Evolutionary conservation across 2,329 filamentous ascomycete genomes (phyloP).

Genomic region (Camillea tinctor): DNA sequence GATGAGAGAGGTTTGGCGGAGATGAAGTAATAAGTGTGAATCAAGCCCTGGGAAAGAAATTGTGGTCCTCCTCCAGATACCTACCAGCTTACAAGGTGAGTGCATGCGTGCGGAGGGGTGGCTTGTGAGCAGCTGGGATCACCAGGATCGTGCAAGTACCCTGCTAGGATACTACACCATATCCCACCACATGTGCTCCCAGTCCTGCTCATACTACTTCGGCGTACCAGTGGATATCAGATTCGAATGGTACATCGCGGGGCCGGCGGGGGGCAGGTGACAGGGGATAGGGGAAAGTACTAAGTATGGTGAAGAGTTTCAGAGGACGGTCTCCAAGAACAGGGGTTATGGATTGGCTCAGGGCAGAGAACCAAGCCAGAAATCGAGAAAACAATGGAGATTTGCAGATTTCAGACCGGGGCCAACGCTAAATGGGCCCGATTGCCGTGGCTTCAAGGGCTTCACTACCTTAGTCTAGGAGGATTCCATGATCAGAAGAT

Average conservation of each 20-base stretch:
- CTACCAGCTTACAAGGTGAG: slow-evolving; percentile 15
- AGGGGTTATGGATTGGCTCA: slow-evolving; percentile 23
- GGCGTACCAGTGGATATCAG: neutral
- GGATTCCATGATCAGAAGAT: neutral
- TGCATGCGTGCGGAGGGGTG: slow-evolving; percentile 25
- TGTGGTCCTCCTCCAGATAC: slow-evolving; percentile 20
- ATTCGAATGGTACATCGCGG: slow-evolving; percentile 1
- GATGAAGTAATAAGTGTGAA: slow-evolving; percentile 18
- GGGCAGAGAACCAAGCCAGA: slow-evolving; percentile 1
- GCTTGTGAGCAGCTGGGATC: slow-evolving; percentile 25
- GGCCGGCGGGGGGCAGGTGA: slow-evolving; percentile 24
- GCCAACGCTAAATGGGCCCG: slow-evolving; percentile 16
- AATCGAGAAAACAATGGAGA: slow-evolving; percentile 14
- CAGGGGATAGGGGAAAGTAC: slow-evolving; percentile 16
- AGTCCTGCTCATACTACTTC: neutral
- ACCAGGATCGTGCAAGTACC: slow-evolving; percentile 9
- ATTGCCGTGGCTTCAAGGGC: slow-evolving; percentile 3
- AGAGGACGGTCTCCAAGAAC: slow-evolving; percentile 7
- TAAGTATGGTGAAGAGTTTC: slow-evolving; percentile 12
- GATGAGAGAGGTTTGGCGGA: slow-evolving; percentile 12
- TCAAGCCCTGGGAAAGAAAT: slow-evolving; percentile 17
- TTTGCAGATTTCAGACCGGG: slow-evolving; percentile 19
- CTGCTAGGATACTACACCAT: slow-evolving; percentile 1
- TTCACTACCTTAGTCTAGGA: slow-evolving; percentile 3
- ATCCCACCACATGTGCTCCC: neutral